phyloP scores from a whole-genome alignment of 2,329 filamentous ascomycete species.

The Fragosphaeria purpurea region DNA sequence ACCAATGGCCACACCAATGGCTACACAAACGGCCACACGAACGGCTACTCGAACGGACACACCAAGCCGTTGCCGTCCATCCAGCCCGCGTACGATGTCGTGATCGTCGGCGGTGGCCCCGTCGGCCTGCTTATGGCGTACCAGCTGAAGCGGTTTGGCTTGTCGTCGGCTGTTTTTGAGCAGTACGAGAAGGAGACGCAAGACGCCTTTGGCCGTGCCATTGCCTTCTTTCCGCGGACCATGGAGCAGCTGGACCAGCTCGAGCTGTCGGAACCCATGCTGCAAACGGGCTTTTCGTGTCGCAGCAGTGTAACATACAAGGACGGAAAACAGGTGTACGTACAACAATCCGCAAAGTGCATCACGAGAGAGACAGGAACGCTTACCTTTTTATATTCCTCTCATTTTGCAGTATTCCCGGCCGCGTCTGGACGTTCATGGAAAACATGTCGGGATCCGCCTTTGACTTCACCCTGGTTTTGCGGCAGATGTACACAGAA shows the following conservation, averaged over 20 bases:
- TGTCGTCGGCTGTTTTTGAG: slow-evolving; percentile 37
- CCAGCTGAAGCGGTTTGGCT: slow-evolving; percentile 31
- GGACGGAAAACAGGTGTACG: slow-evolving; percentile 30
- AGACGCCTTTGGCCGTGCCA: slow-evolving; percentile 42
- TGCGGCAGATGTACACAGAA: slow-evolving; percentile 46
- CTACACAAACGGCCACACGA: too few species aligned
- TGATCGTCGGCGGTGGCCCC: slow-evolving; percentile 34
- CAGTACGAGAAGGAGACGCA: slow-evolving; percentile 37
- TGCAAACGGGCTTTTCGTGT: slow-evolving; percentile 43
- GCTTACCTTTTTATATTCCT: too few species aligned
- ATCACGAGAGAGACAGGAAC: too few species aligned
- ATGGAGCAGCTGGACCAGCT: slow-evolving; percentile 43
- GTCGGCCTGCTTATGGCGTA: slow-evolving; percentile 35
- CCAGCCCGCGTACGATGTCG: slow-evolving; percentile 16
- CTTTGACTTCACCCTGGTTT: slow-evolving; percentile 42
- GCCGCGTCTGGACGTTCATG: slow-evolving; percentile 42
- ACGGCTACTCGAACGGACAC: too few species aligned
- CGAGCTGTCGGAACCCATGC: slow-evolving; percentile 35
- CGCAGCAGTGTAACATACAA: slow-evolving; percentile 40
- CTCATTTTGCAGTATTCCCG: slow-evolving; percentile 15
- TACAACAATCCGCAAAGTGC: background rate
- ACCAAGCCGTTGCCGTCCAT: too few species aligned
- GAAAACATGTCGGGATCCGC: slow-evolving; percentile 40
- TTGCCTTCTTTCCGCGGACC: slow-evolving; percentile 41
- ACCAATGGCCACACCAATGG: too few species aligned